A percentile compares a stretch with the other conserved stretches of the same genome.
Conservation (phyloP, 1,284 basidiomycete genomes). For the Sporisorium iseilematis-ciliati region DNA sequence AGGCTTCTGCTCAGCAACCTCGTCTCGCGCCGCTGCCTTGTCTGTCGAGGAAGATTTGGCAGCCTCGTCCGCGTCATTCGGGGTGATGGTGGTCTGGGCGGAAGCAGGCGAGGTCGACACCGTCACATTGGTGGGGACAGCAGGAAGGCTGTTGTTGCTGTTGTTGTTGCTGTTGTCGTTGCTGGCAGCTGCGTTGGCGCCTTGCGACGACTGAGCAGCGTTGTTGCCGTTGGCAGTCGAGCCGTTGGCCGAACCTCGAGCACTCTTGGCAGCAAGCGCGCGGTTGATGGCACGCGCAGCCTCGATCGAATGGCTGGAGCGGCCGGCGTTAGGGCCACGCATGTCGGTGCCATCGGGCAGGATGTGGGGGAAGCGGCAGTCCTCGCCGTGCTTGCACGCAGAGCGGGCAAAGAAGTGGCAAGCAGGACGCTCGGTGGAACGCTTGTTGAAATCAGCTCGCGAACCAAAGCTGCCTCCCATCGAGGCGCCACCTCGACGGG, state of each 20-base stretch:
- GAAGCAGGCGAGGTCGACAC: slow-evolving; percentile 44
- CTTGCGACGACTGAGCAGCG: slow-evolving; percentile 18
- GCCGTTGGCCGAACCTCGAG: slow-evolving; percentile 21
- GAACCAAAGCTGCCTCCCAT: slow-evolving; percentile 40
- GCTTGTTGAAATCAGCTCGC: slow-evolving; percentile 48
- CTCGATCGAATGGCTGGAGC: slow-evolving; percentile 48
- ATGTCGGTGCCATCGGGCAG: slow-evolving; percentile 67
- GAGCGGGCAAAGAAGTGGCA: slow-evolving; percentile 67
- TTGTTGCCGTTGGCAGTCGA: slow-evolving; percentile 12
- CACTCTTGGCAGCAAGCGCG: slow-evolving; percentile 44
- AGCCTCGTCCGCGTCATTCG: slow-evolving; percentile 18
- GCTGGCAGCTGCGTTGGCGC: slow-evolving; percentile 12
- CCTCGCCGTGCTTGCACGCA: slow-evolving; percentile 65
- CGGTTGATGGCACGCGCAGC: slow-evolving; percentile 48
- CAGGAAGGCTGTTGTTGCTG: slow-evolving; percentile 14
- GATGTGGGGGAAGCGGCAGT: slow-evolving; percentile 69
- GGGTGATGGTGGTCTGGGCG: slow-evolving; percentile 35
- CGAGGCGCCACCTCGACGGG: slow-evolving; percentile 40
- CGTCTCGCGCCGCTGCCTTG: slow-evolving; percentile 16
- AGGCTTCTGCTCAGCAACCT: slow-evolving; percentile 20
- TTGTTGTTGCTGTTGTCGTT: slow-evolving; percentile 21
- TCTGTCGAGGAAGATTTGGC: slow-evolving; percentile 25
- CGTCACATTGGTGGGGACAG: slow-evolving; percentile 27
- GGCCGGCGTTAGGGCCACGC: slow-evolving; percentile 51
- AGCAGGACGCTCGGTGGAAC: slow-evolving; percentile 59